phyloP scores from a whole-genome alignment of 2,329 filamentous ascomycete species.

The Pseudopithomyces maydicus region DNA sequence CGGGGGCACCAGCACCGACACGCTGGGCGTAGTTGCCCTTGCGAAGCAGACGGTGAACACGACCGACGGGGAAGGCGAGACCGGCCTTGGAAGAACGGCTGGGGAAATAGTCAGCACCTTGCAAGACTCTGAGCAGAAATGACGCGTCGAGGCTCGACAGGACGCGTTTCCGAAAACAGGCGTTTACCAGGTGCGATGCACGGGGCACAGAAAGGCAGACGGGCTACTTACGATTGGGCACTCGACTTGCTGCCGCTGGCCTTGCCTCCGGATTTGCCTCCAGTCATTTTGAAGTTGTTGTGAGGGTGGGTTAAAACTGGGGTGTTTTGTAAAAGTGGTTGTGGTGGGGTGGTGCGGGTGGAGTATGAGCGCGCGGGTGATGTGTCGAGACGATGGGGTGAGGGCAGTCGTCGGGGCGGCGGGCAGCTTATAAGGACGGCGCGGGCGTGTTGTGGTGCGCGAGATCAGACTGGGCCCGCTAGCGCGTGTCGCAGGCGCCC shows the following conservation, averaged over 20 bases:
- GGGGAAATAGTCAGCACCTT: conserved; percentile 45
- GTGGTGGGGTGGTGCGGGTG: conserved; percentile 16
- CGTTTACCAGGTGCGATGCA: too few species aligned
- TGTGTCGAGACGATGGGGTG: conserved; percentile 47
- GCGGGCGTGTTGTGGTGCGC: conserved; percentile 46
- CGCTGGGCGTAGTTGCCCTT: conserved; percentile 99
- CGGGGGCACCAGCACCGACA: conserved; percentile 96
- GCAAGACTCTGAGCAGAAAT: conserved; percentile 4
- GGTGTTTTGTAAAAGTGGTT: conserved; percentile 21
- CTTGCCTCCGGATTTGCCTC: conserved; percentile 99
- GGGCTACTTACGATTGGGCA: conserved; percentile 88
- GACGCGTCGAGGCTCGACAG: conserved; percentile 21
- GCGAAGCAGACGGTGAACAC: conserved; percentile 98
- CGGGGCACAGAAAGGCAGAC: conserved; percentile 1
- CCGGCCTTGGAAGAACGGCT: conserved; percentile 99
- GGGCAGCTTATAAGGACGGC: conserved; percentile 47
- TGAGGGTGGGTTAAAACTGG: conserved; percentile 31
- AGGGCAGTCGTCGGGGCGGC: conserved; percentile 45
- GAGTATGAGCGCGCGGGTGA: conserved; percentile 28
- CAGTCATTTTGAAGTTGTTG: conserved; percentile 84
- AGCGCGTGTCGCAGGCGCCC: conserved; percentile 33
- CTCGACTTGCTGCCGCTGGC: conserved; percentile 94
- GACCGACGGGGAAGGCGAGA: conserved; percentile 97
- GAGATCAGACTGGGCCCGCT: conserved; percentile 44
- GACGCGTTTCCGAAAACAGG: too few species aligned